Evolutionary conservation across 108 stramenopile genomes (phyloP), one percentile per base, ranked within the genome.

Genomic region (Nitzschia inconspicua): DNA sequence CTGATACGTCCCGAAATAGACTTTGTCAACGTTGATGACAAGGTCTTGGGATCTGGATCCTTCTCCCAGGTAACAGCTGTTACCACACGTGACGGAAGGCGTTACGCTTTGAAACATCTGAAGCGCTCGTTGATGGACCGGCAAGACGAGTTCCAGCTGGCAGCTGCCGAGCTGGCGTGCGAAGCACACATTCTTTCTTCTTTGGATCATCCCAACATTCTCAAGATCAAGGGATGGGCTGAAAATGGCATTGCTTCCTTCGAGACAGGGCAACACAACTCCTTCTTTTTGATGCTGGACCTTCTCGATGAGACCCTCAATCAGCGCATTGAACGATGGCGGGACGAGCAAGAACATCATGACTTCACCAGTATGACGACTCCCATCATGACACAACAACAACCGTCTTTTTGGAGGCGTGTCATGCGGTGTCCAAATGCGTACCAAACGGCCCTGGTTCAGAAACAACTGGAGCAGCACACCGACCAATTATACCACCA

Each of bases 161-260:
- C 83, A 2, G 82, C 84, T 23, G 28, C 61, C 24, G 89, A 90
- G 50, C 61, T 90, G 26, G 89, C 82, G 7, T 44, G 75, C 18
- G 89, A 90, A 68, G 89, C 81, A 2, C 79, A 86, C 68, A 83
- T 90, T 66, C 65, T 90, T 23, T 77, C 80, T 13, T 73, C 76
- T 46, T 69, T 90, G 48, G 58, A 75, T 29, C 85, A 90, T 67
- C 85, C 83, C 14, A 83, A 90, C 53, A 90, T 90, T 27, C 60
- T 90, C 43, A 83, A 74, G 47, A 80, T 90, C 34, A 72, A 84
- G 14, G 89, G 76, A 6, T 80, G 80, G 76, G 63, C 83, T 27
- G 43, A 49, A 9, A 77, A 71, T 58, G 88, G 88, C 11, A 81
- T 77, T 18, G 71, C 65, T n/a, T 66, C 70, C 16, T 71, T 77